Base-by-base conservation (phyloP, 176 grass and related monocot species). In the Hordeum marinum region DNA sequence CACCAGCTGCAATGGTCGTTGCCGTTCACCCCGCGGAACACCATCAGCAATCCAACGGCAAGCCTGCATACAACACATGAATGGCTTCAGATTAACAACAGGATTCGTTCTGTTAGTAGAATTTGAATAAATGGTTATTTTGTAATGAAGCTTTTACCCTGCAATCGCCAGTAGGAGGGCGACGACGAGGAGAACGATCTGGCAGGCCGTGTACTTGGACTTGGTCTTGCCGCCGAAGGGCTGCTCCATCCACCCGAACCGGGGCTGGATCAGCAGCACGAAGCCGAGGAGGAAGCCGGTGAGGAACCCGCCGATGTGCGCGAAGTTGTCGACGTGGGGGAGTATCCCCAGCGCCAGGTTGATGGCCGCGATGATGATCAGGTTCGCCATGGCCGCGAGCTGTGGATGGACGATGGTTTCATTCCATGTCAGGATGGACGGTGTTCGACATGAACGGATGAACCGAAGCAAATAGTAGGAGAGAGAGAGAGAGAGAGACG, bases 1-100 rank as follows among this genome's bases (percentile, higher is more conserved):
- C 94, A 97, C 94, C 94, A 97, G 63, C 87, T 41, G 78, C 94
- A 97, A 83, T 92, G 91, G 17, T 92, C 87, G 64, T 97, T 97
- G 45, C 85, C 89, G 46, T 94, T 92, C 69, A 74, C 87, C 15
- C 91, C 91, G 11, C 48, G 75, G 82, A 97, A 92, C 34, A 97
- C 68, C 83, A 85, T 89, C 32, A 84, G 11, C 71, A 97, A 84
- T 29, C 87, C 91, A 60, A 90, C 76, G 48, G 75, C 87, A 37
- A 97, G 76, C 63, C 91, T 97, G 82, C 20, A n/a, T 5, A 55
- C 43, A 81, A 0, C 2, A 74, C 54, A 85, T 0, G 0, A 32
- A 82, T 58, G 36, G 12, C 23, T 27, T 37, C 60, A 58, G 36
- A 82, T 86, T 11, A 82, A 8, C 20, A 20, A 1, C 7, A 31